Evolutionary conservation across 345 rosid species (phyloP).

Genomic region (Aquilaria yunnanensis): DNA sequence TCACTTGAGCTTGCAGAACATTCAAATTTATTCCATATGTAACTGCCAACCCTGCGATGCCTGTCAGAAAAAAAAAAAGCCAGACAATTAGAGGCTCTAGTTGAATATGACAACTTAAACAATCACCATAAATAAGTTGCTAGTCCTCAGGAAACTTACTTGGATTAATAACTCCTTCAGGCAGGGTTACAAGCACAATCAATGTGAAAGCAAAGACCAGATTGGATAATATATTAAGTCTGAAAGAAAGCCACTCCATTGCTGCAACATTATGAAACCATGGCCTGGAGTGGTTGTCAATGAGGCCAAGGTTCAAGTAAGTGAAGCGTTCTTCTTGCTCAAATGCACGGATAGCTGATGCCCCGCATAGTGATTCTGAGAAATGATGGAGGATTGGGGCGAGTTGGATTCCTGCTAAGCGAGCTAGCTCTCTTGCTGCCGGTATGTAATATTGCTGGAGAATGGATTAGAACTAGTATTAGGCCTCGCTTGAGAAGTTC

Average conservation of each 20-base stretch:
- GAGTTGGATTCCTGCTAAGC: constrained; percentile 72
- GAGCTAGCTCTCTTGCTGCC: constrained; percentile 90
- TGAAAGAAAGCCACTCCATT: constrained; percentile 96
- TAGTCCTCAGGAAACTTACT: constrained; percentile 42
- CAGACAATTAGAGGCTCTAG: background rate
- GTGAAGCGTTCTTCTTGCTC: constrained; percentile 65
- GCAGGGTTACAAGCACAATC: constrained; percentile 78
- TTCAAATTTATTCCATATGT: constrained; percentile 88
- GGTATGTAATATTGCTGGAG: constrained; percentile 83
- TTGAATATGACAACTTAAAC: background rate
- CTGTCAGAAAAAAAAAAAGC: constrained; percentile 27
- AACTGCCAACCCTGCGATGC: constrained; percentile 89
- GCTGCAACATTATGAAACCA: constrained; percentile 87
- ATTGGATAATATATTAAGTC: constrained; percentile 79
- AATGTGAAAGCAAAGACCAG: constrained; percentile 86
- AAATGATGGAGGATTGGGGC: constrained; percentile 97
- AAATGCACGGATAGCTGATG: constrained; percentile 85
- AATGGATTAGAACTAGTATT: background rate
- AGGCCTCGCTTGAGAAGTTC: too few relatives aligned
- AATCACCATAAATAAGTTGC: background rate
- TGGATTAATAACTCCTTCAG: constrained; percentile 91
- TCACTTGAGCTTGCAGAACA: constrained; percentile 75
- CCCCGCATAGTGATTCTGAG: constrained; percentile 87
- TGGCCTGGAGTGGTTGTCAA: constrained; percentile 81
- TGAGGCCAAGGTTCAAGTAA: constrained; percentile 52